Conservation (phyloP, 2,329 filamentous ascomycete genomes). For the Fusarium humuli region DNA sequence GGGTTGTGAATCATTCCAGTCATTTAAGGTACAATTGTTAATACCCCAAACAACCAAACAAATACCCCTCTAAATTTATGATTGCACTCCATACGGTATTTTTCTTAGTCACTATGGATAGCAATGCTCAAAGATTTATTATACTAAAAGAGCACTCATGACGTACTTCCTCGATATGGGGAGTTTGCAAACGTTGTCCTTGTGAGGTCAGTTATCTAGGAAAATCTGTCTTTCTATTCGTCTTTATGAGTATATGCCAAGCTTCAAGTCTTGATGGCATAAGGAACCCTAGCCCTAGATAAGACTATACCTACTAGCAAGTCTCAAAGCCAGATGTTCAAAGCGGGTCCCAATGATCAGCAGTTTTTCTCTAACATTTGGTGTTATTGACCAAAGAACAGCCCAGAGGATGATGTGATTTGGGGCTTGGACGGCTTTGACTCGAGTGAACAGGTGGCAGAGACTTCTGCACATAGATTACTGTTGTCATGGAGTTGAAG, state of each 20-base stretch:
- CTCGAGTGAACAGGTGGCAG: not conserved
- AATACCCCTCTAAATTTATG: not conserved
- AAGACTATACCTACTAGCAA: not conserved
- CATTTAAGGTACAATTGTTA: constrained; percentile 1
- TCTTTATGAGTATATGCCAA: not conserved
- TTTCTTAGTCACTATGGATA: not conserved
- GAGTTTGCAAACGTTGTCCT: not conserved
- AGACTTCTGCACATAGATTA: not conserved
- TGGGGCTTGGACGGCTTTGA: not conserved
- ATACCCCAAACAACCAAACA: not conserved
- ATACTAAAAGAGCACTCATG: not conserved
- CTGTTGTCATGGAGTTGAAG: not conserved
- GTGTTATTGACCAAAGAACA: not conserved
- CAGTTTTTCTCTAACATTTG: not conserved
- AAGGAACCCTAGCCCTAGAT: constrained; percentile 13
- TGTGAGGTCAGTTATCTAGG: not conserved
- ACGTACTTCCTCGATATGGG: not conserved
- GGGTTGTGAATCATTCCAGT: constrained; percentile 6
- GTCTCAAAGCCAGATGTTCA: not conserved
- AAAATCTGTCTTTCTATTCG: not conserved
- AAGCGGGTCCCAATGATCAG: constrained; percentile 2
- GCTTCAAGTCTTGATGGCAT: not conserved
- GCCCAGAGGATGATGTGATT: constrained; percentile 1
- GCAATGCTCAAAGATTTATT: not conserved
- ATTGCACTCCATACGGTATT: not conserved